These are phyloP conservation scores for Pichia pseudocactophila DNA, from an alignment of 805 yeast genomes.

Conservation along the genomic window DNA sequence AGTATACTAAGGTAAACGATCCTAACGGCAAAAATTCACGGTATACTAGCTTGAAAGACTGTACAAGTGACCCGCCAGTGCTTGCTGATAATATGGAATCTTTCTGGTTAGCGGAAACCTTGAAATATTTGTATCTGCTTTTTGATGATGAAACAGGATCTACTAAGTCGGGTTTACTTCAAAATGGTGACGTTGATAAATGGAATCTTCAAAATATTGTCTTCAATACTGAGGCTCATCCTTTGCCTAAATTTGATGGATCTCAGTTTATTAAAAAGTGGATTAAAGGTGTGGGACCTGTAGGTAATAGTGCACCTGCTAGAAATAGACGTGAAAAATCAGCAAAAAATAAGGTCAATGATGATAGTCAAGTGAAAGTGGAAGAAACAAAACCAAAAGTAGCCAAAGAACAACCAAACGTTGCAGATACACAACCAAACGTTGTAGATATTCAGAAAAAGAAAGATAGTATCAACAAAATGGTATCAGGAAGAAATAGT, in stretches of 20 bases:
- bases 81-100: conserved; percentile 74
- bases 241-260: conserved; percentile 66
- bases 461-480: background rate
- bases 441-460: background rate
- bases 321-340: background rate
- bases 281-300: conserved; percentile 28
- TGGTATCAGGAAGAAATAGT: background rate
- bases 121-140: conserved; percentile 72
- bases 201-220: conserved; percentile 63
- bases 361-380: background rate
- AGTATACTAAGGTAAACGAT: conserved; percentile 43
- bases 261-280: conserved; percentile 53
- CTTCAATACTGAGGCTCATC: conserved; percentile 91
- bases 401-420: background rate
- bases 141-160: conserved; percentile 46
- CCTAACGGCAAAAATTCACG: conserved; percentile 23
- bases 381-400: too few species aligned
- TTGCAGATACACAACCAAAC: background rate
- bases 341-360: too few species aligned
- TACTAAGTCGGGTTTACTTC: conserved; percentile 21
- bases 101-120: conserved; percentile 90
- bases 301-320: background rate
- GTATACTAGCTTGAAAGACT: conserved; percentile 61
- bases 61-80: conserved; percentile 46
- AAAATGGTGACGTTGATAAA: conserved; percentile 30